phyloP scores from a whole-genome alignment of 2,329 filamentous ascomycete genomes.

The Xylaria sp. region DNA sequence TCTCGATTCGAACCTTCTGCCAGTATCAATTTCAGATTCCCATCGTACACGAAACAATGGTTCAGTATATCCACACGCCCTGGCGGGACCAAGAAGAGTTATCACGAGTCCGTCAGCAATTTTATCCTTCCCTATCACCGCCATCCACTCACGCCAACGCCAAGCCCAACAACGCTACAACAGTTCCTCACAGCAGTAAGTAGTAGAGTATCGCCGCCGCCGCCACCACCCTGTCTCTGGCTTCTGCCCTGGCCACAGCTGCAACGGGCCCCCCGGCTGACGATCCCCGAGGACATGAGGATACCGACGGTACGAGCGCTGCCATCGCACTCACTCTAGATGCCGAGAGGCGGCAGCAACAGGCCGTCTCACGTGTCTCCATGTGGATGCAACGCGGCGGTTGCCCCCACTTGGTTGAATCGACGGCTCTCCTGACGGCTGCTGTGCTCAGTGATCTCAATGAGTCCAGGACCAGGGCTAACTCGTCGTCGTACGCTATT shows the following conservation, averaged over 20 bases:
- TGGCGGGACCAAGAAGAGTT: conserved; percentile 73
- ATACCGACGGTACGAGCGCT: conserved; percentile 11
- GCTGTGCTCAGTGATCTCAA: conserved; percentile 69
- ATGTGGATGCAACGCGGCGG: conserved; percentile 76
- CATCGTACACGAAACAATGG: conserved; percentile 52
- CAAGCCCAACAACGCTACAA: conserved; percentile 19
- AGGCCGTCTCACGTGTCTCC: conserved; percentile 63
- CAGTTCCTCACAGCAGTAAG: conserved; percentile 15
- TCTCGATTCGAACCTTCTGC: conserved; percentile 5
- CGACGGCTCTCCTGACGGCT: conserved; percentile 74
- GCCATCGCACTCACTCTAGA: conserved; percentile 10
- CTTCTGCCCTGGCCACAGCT: neutral
- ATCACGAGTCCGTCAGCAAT: conserved; percentile 65
- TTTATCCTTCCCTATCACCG: conserved; percentile 57
- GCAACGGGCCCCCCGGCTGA: conserved; percentile 15
- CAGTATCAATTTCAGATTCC: conserved; percentile 6
- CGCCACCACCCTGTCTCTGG: conserved; percentile 17
- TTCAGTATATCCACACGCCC: conserved; percentile 74
- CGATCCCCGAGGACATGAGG: conserved; percentile 19
- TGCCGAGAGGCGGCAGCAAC: conserved; percentile 42
- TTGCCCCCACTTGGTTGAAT: conserved; percentile 80
- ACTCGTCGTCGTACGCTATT: conserved; percentile 62
- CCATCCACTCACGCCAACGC: conserved; percentile 14
- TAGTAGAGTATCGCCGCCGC: neutral
- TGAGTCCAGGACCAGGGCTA: conserved; percentile 37